These are phyloP conservation scores for Immersiella caudata DNA, from an alignment of 495 filamentous ascomycete species.

Conservation along the genomic window DNA sequence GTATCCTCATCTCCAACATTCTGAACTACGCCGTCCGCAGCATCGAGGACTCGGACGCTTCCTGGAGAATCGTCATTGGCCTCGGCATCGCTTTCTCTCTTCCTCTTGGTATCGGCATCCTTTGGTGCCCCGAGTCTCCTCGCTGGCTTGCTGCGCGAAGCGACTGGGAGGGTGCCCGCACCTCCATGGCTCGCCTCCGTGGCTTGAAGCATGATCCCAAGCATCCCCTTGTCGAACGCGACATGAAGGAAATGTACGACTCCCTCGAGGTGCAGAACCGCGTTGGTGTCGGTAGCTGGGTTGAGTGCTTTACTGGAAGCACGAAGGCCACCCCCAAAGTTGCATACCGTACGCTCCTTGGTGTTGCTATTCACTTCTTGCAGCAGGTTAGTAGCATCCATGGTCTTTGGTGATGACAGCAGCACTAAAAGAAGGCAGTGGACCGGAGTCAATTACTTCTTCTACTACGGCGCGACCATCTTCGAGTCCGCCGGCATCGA, in stretches of 20 bases:
- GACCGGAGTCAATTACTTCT: conserved; percentile 63
- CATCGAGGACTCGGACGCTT: conserved; percentile 45
- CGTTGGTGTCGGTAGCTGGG: conserved; percentile 55
- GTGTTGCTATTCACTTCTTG: conserved; percentile 67
- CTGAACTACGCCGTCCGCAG: conserved; percentile 64
- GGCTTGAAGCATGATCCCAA: conserved; percentile 59
- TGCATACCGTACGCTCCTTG: conserved; percentile 68
- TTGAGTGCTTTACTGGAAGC: conserved; percentile 60
- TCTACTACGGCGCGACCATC: conserved; percentile 58
- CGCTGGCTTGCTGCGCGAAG: conserved; percentile 60
- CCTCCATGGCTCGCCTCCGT: conserved; percentile 65
- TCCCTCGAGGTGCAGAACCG: conserved; percentile 59
- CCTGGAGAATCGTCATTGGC: conserved; percentile 74
- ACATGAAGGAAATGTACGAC: conserved; percentile 69
- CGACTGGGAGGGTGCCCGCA: conserved; percentile 58
- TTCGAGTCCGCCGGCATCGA: conserved; percentile 65
- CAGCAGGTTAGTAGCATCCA: conserved; percentile 46
- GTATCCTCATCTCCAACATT: conserved; percentile 72
- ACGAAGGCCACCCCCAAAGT: conserved; percentile 55
- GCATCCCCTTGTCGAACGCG: conserved; percentile 61
- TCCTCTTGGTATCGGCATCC: conserved; percentile 63
- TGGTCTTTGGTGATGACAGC: background rate
- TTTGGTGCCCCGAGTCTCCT: conserved; percentile 66
- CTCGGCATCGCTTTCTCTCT: conserved; percentile 67
- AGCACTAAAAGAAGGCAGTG: conserved; percentile 36